Conservation (phyloP, 1,284 basidiomycete genomes). For the Marasmius tenuissimus region DNA sequence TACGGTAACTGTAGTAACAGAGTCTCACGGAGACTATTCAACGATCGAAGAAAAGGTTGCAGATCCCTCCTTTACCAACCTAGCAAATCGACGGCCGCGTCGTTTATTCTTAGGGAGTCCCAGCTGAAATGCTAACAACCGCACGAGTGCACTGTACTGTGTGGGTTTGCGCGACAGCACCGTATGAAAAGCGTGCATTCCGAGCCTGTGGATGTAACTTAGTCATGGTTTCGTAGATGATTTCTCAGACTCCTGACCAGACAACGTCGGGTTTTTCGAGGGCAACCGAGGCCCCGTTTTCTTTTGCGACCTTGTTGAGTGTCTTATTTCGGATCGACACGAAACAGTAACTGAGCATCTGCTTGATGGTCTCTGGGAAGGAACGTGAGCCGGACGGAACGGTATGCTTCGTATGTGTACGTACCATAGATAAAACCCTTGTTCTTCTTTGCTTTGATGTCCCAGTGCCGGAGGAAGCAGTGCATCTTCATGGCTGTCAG, state of each 20-base stretch:
- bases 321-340: constrained; percentile 50
- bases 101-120: constrained; percentile 41
- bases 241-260: constrained; percentile 51
- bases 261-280: constrained; percentile 53
- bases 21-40: constrained; percentile 15
- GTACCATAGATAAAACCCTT: constrained; percentile 53
- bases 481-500: constrained; percentile 88
- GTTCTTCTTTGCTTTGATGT: constrained; percentile 42
- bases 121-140: constrained; percentile 50
- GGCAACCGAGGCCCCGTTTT: constrained; percentile 35
- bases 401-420: constrained; percentile 18
- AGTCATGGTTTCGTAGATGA: background rate
- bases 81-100: constrained; percentile 43
- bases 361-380: constrained; percentile 52
- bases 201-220: constrained; percentile 58
- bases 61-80: constrained; percentile 50
- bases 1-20: background rate
- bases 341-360: constrained; percentile 58
- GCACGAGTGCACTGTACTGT: constrained; percentile 47
- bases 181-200: constrained; percentile 71
- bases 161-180: constrained; percentile 60
- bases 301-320: constrained; percentile 40
- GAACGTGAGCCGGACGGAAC: background rate
- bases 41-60: constrained; percentile 27
- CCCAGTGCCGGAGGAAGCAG: constrained; percentile 72